Conservation (phyloP, 768 basidiomycete genomes). For the Pleurotus pulmonarius region DNA sequence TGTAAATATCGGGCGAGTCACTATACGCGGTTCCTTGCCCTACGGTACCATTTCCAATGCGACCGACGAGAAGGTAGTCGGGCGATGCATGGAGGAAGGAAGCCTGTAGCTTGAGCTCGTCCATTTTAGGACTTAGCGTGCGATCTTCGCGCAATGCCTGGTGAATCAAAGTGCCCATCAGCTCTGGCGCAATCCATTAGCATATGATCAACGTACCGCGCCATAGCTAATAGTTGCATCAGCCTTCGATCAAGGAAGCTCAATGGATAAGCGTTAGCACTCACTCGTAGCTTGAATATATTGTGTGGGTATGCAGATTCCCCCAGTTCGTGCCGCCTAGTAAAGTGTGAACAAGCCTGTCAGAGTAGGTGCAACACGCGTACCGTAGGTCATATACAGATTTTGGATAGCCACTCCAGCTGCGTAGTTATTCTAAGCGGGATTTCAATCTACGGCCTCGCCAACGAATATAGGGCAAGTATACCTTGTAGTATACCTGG, state of each 20-base stretch:
- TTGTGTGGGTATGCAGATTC: slow-evolving; percentile 31
- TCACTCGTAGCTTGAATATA: slow-evolving; percentile 36
- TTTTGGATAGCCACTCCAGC: slow-evolving; percentile 29
- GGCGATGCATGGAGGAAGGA: slow-evolving; percentile 65
- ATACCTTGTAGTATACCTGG: slow-evolving; percentile 30
- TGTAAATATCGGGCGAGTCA: slow-evolving; percentile 38
- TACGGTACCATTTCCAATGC: slow-evolving; percentile 50
- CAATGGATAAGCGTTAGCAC: background rate
- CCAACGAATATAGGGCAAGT: background rate
- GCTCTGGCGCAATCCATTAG: background rate
- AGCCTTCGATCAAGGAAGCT: background rate
- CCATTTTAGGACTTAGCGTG: slow-evolving; percentile 49
- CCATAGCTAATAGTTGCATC: slow-evolving; percentile 20
- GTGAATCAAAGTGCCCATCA: background rate
- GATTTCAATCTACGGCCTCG: background rate
- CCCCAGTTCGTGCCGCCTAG: slow-evolving; percentile 35
- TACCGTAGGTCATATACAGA: slow-evolving; percentile 34
- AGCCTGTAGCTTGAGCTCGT: slow-evolving; percentile 61
- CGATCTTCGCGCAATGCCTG: slow-evolving; percentile 55
- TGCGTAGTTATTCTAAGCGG: slow-evolving; percentile 30
- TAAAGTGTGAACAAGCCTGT: background rate
- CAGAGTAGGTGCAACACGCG: background rate
- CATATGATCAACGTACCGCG: slow-evolving; percentile 16
- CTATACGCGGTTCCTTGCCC: slow-evolving; percentile 32
- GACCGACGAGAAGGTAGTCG: slow-evolving; percentile 61